Percentiles rank a stretch among this genome's conserved stretches.
Evolutionary conservation across 116 monocot species (phyloP).

Genomic region (Phalaenopsis hybrid): DNA sequence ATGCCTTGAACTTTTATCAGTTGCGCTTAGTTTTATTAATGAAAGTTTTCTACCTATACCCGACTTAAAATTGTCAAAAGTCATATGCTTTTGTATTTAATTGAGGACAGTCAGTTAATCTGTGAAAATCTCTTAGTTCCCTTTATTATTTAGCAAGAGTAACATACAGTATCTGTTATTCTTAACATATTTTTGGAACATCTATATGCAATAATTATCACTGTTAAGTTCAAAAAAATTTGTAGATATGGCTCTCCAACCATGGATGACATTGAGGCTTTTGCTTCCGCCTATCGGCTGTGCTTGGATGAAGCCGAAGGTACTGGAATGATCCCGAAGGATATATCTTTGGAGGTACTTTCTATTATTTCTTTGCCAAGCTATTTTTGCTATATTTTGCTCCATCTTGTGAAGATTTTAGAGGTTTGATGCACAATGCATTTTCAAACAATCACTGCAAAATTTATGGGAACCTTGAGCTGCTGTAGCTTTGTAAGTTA

Average conservation of each 20-base stretch:
- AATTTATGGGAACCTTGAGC: neutral
- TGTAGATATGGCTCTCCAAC: constrained; percentile 84
- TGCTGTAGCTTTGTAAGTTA: neutral
- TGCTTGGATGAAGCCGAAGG: constrained; percentile 64
- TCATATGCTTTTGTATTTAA: neutral
- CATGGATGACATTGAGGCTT: constrained; percentile 78
- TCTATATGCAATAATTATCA: neutral
- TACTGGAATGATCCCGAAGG: constrained; percentile 48
- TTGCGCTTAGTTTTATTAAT: neutral
- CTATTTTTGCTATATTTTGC: neutral
- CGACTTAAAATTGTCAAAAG: neutral
- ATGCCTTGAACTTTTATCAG: neutral
- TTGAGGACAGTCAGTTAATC: neutral
- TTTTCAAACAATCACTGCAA: neutral
- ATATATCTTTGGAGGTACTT: constrained; percentile 62
- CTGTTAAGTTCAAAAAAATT: neutral
- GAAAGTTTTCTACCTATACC: neutral
- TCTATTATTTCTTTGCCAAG: neutral
- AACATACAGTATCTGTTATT: neutral
- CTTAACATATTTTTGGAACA: neutral
- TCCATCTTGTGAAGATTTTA: neutral
- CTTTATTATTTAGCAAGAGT: neutral
- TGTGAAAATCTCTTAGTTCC: neutral
- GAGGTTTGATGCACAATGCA: neutral
- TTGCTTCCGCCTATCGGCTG: constrained; percentile 54